Percentiles rank a stretch among this genome's conserved stretches.
phyloP scores from a whole-genome alignment of 2,329 filamentous ascomycete genomes.

The Pestalotiopsis sp. region DNA sequence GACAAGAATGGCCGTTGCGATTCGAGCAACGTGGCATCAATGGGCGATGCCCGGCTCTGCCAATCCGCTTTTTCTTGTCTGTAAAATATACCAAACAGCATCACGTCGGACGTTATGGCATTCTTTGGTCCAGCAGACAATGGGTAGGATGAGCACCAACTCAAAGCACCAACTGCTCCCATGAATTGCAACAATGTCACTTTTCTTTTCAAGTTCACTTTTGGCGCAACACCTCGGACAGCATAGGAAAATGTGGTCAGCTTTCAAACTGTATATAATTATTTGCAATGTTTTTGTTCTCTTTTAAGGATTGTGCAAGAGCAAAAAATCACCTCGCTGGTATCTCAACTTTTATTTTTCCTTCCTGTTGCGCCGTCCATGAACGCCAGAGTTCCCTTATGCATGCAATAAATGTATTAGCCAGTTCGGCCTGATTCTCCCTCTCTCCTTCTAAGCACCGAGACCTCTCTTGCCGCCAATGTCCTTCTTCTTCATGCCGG shows the following conservation, averaged over 20 bases:
- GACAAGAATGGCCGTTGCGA: not conserved
- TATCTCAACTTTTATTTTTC: slow-evolving; percentile 4
- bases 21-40: not conserved
- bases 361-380: not conserved
- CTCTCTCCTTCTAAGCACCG: slow-evolving; percentile 42
- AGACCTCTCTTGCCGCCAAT: slow-evolving; percentile 53
- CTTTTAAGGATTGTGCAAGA: slow-evolving; percentile 18
- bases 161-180: not conserved
- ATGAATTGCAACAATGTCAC: not conserved
- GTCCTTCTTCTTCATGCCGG: slow-evolving; percentile 58
- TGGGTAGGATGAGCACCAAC: no score
- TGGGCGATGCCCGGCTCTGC: not conserved
- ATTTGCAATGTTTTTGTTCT: slow-evolving; percentile 9
- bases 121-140: no score
- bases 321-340: slow-evolving; percentile 17
- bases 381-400: not conserved
- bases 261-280: slow-evolving; percentile 8
- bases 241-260: slow-evolving; percentile 18
- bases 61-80: not conserved
- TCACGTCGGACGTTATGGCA: not conserved
- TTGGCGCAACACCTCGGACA: slow-evolving; percentile 16
- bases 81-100: not conserved
- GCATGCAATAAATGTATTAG: not conserved
- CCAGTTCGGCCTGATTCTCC: not conserved
- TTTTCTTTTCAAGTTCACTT: not conserved